Percentiles rank a stretch among this genome's conserved stretches.
phyloP scores from a whole-genome alignment of 495 filamentous ascomycete species.

The Talaromyces proteolyticus region DNA sequence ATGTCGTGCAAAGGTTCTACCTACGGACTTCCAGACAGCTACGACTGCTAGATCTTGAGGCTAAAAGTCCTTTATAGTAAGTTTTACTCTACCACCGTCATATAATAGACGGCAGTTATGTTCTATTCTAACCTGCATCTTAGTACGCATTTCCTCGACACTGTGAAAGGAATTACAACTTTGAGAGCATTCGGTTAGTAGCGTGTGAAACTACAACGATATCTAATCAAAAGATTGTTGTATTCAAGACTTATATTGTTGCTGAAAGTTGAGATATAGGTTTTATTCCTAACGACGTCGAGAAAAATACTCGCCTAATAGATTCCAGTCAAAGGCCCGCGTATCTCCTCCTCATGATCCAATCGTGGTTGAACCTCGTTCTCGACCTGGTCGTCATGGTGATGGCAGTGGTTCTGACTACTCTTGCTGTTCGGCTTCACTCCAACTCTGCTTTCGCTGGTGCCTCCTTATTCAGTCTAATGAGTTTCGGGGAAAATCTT shows the following conservation, averaged over 20 bases:
- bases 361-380: conserved; percentile 65
- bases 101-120: conserved; percentile 60
- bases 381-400: conserved; percentile 54
- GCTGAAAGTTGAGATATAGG: no score
- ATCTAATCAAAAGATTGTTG: neutral
- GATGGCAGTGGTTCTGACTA: conserved; percentile 47
- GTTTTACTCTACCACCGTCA: conserved; percentile 59
- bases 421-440: conserved; percentile 36
- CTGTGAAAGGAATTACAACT: conserved; percentile 58
- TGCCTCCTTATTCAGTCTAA: conserved; percentile 51
- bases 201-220: conserved; percentile 42
- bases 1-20: conserved; percentile 53
- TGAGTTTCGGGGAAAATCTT: conserved; percentile 44
- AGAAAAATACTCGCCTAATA: conserved; percentile 49
- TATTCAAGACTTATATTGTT: neutral
- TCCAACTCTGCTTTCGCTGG: conserved; percentile 46
- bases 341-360: conserved; percentile 57
- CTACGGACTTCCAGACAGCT: conserved; percentile 57
- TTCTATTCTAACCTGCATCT: conserved; percentile 67
- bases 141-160: conserved; percentile 56
- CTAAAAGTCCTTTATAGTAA: conserved; percentile 61
- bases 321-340: conserved; percentile 49
- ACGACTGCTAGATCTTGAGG: conserved; percentile 50
- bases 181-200: conserved; percentile 66
- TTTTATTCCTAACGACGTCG: conserved; percentile 8